Evolutionary conservation across 805 yeast species (phyloP), one percentile per base, ranked within the genome.

Genomic region (Kuraishia cidri): DNA sequence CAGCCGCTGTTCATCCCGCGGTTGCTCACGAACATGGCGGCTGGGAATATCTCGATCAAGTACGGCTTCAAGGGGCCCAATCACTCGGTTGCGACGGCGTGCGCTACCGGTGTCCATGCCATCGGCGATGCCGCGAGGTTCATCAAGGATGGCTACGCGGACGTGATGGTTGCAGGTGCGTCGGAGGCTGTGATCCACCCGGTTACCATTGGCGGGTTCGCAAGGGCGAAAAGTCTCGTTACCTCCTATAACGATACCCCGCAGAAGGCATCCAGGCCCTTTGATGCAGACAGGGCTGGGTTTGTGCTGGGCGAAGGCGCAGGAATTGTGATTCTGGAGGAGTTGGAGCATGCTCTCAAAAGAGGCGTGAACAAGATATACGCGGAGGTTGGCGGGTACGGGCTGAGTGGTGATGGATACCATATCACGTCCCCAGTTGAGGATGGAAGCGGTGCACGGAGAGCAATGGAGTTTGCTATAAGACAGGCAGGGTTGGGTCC

Each of bases 261-360:
- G 2, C 45, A 46, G 4, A 56, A 59, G 20, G 84, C 94, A 0
- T 81, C 94, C 5, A 60, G 95, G 37, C 99, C 99, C 0, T 92
- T 92, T 54, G 98, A 92, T 49, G 51, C 52, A 10, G 56, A 62
- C 2, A 59, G 99, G 38, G 69, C 67, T 36, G 99, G 99, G 3
- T 92, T 92, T 56, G 96, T 92, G 0, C 64, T 92, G 21, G 79
- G 95, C 20, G 99, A 92, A 61, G 99, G 99, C 2, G 66, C 90
- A 12, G 97, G 95, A 3, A 69, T 85, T 1, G 40, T 94, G 26
- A 61, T 90, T 1, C 50, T 92, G 25, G 97, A 92, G 52, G 73
- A 71, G 11, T 60, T 83, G 37, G 78, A 81, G 23, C 92, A 82
- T 55, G 97, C 97, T 0, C 39, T 62, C 24, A 50, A 47, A 1